Conservation (phyloP, 306 rosid species). For the Lagenaria siceraria region DNA sequence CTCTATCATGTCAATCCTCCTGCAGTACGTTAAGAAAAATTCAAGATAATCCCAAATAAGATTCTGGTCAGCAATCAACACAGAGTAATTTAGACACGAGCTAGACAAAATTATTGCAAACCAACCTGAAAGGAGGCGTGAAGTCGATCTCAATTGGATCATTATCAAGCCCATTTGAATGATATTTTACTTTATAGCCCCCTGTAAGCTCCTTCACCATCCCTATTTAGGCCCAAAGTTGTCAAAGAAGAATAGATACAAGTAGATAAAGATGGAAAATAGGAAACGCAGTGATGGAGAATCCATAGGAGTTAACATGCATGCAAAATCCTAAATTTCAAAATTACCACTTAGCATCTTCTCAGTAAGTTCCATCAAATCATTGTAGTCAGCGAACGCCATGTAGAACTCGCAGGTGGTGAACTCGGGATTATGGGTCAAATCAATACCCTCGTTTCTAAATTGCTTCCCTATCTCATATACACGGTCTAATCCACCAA, state of each 20-base stretch:
- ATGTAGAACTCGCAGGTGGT: constrained; percentile 94
- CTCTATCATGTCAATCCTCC: constrained; percentile 88
- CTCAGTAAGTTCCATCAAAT: constrained; percentile 79
- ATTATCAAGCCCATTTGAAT: constrained; percentile 60
- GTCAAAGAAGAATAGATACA: constrained; percentile 12
- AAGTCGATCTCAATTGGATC: constrained; percentile 46
- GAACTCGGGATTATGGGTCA: constrained; percentile 92
- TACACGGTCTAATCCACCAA: constrained; percentile 93
- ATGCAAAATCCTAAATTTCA: constrained; percentile 1
- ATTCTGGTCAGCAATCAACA: neutral
- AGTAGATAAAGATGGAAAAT: constrained; percentile 3
- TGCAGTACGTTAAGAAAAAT: constrained; percentile 15
- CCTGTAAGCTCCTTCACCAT: constrained; percentile 87
- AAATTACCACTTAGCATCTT: constrained; percentile 66
- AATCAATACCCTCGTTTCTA: constrained; percentile 96
- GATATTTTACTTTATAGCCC: constrained; percentile 67
- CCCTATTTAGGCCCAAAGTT: constrained; percentile 28
- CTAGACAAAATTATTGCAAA: neutral
- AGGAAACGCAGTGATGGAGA: neutral
- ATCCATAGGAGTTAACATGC: neutral
- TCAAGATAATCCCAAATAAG: constrained; percentile 11
- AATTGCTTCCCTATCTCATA: constrained; percentile 98
- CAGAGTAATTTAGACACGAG: neutral
- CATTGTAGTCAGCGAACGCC: constrained; percentile 83
- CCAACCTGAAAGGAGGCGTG: constrained; percentile 46